Evolutionary conservation across 108 stramenopile genomes (phyloP), one percentile per base, ranked within the genome.

Genomic region (Nitzschia sp.): DNA sequence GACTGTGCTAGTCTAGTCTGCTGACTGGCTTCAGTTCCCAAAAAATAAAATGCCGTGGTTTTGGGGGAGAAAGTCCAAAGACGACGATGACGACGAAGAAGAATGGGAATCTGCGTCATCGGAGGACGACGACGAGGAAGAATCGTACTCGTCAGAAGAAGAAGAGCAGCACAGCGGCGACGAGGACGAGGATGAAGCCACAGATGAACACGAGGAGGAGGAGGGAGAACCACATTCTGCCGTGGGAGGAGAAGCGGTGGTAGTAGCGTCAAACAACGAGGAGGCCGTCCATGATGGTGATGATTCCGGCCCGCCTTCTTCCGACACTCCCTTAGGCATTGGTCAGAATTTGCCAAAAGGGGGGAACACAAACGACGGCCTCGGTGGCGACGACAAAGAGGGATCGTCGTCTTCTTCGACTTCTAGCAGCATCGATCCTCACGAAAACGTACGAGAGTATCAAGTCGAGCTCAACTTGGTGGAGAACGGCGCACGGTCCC

Each of bases 11-110:
- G n/a, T n/a, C n/a, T n/a, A n/a, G n/a, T n/a, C n/a, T n/a, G n/a
- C n/a, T n/a, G n/a, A n/a, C n/a, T n/a, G n/a, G n/a, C n/a, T n/a
- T n/a, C n/a, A n/a, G n/a, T n/a, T n/a, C n/a, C n/a, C n/a, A n/a
- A n/a, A n/a, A n/a, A 59, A 26, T 9, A 62, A 1, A 21, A 72
- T 72, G 71, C 54, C 71, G 31, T 72, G 71, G 71, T 72, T 72
- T 29, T 72, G 71, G 71, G 71, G 71, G 17, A 72, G 36, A 22
- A 63, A 61, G 44, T 16, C 26, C 16, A 25, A 52, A 53, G n/a
- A 71, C 34, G 52, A 54, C 35, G 45, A 69, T 32, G 65, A 66
- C 32, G 32, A 53, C 11, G 50, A 53, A 4, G 36, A 30, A 8
- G 63, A 64, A 48, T 53, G n/a, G n/a, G n/a, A n/a, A n/a, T n/a